Evolutionary conservation across 306 rosid genomes (phyloP).

Genomic region (Herpetospermum pedunculosum): DNA sequence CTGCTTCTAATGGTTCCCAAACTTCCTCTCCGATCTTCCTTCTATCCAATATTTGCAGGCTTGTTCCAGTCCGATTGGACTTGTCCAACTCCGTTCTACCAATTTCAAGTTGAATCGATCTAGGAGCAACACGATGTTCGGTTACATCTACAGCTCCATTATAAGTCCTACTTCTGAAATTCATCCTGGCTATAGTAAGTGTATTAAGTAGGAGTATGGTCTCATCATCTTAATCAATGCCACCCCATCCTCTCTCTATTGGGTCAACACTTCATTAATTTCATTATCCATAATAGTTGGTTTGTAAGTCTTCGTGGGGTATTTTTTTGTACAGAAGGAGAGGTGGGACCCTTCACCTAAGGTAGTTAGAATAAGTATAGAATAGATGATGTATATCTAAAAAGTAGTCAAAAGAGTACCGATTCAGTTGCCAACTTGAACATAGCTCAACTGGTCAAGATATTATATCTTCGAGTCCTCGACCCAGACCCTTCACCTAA

Average conservation of each 20-base stretch:
- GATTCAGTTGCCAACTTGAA: not conserved
- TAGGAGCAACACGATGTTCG: not conserved
- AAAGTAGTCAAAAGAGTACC: not conserved
- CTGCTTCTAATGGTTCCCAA: not conserved
- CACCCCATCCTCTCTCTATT: not conserved
- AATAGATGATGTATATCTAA: not conserved
- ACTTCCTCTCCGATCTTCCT: not conserved
- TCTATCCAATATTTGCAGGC: not conserved
- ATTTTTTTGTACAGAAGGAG: not conserved
- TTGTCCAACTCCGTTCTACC: not conserved
- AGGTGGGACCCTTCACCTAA: not conserved
- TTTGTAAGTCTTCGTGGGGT: not conserved
- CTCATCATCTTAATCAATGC: not conserved
- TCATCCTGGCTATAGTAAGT: not conserved
- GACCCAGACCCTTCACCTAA: not conserved
- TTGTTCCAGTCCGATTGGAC: not conserved
- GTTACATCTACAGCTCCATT: not conserved
- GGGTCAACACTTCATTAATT: not conserved
- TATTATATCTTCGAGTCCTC: not conserved
- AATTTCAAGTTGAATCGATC: not conserved
- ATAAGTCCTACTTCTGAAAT: not conserved
- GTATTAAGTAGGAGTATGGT: not conserved
- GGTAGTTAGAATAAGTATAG: not conserved
- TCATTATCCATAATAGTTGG: not conserved
- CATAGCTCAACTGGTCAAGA: too few species aligned